Percentiles rank a stretch among this genome's conserved stretches.
phyloP scores from a whole-genome alignment of 2,329 filamentous ascomycete genomes.

The Nemania sp. region DNA sequence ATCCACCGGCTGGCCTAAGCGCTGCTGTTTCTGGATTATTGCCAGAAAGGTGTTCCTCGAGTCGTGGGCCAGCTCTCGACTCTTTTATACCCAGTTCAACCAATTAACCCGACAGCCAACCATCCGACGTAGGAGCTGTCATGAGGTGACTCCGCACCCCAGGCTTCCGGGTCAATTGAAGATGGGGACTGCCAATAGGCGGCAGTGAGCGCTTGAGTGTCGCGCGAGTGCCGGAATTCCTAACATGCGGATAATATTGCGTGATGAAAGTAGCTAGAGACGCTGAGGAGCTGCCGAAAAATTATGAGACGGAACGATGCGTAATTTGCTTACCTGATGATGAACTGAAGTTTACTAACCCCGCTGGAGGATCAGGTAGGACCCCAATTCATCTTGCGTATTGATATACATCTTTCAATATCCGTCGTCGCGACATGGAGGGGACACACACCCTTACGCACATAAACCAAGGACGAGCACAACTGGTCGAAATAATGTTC shows the following conservation, averaged over 20 bases:
- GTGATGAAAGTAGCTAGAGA: constrained; percentile 8
- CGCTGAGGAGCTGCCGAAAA: background rate
- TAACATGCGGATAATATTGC: constrained; percentile 20
- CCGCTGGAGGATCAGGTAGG: too few species aligned
- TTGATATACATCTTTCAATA: too few species aligned
- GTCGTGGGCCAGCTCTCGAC: background rate
- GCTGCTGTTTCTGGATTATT: background rate
- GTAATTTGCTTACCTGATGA: background rate
- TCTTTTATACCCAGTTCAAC: constrained; percentile 13
- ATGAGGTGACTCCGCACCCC: background rate
- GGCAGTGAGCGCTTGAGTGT: background rate
- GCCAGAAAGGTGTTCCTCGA: background rate
- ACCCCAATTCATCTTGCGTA: too few species aligned
- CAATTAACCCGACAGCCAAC: background rate
- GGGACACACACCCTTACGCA: too few species aligned
- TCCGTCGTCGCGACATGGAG: too few species aligned
- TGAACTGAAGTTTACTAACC: too few species aligned
- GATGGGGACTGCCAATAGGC: background rate
- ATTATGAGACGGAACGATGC: background rate
- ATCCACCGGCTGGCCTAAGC: background rate
- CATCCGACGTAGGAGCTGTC: background rate
- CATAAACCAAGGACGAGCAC: too few species aligned
- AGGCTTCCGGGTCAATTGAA: background rate
- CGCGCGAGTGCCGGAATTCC: constrained; percentile 6
- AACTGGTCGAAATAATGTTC: background rate